Base-by-base conservation (phyloP, 371 early-diverging fungal genomes). In the Mucor lusitanicus region DNA sequence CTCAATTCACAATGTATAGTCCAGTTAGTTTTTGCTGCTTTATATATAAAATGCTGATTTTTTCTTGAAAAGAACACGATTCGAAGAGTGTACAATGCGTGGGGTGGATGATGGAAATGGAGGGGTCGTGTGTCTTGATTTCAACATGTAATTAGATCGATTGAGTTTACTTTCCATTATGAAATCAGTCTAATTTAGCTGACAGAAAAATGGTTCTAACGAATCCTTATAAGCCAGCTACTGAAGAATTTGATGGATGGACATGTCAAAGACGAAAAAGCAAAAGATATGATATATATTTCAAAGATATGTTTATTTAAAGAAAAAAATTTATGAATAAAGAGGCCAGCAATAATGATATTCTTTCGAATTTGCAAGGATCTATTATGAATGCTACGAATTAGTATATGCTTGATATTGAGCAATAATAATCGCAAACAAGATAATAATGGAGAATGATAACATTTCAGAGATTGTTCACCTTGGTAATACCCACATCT, bases 401-500 rank as follows among this genome's bases (percentile, higher is more conserved):
- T 50, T 50, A 50, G 50, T 30, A 32, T 15, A 32, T 55, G 37
- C 37, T 13, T 37, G 37, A 12, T 2, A 37, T 8, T 13, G 13
- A 37, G 37, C 37, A 37, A 37, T 37, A 3, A 37, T 37, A 37
- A 37, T 37, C 37, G 37, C 37, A 37, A 37, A 37, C 37, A 55
- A 28, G 50, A 42, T n/a, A 63, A 39, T 28, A 42, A 42, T 27
- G 44, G 48, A 32, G 21, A 53, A 58, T 32, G 37, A 58, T 39
- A 37, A 40, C 23, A 35, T 53, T 33, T 68, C 68, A 68, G 68
- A 70, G 70, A 70, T 70, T 70, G 66, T 70, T 65, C 66, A 65
- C 70, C 70, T 55, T 65, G 64, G 64, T 65, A 53, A 61, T 58
- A 61, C 70, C 70, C 70, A 70, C 70, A 70, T 70, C 62, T 70